These are phyloP conservation scores for Diaporthe velutina DNA, from an alignment of 2,329 filamentous ascomycete species.

Conservation along the genomic window DNA sequence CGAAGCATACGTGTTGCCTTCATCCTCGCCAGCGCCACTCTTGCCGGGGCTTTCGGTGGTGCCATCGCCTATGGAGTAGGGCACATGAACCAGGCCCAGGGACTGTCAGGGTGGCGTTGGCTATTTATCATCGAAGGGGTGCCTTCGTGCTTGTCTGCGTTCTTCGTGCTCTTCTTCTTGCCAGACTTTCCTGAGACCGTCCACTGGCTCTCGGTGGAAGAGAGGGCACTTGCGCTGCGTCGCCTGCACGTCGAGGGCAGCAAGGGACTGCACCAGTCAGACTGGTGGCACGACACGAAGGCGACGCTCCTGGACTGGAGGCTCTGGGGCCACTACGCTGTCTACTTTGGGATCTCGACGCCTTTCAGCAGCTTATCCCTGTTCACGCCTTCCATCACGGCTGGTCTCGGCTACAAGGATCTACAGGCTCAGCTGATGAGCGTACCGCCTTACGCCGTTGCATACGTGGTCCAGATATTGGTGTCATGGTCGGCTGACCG, in stretches of 20 bases:
- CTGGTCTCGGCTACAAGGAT: constrained; percentile 50
- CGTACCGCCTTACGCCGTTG: constrained; percentile 75
- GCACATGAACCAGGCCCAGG: constrained; percentile 73
- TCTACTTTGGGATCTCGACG: constrained; percentile 49
- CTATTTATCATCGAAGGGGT: constrained; percentile 65
- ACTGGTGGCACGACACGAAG: constrained; percentile 76
- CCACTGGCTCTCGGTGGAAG: constrained; percentile 70
- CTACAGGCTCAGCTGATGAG: constrained; percentile 73
- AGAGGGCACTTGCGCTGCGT: constrained; percentile 66
- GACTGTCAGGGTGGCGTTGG: constrained; percentile 75
- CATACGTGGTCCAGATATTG: constrained; percentile 53
- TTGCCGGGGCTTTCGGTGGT: constrained; percentile 79
- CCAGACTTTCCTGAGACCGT: constrained; percentile 76
- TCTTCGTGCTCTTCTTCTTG: constrained; percentile 69
- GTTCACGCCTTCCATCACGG: constrained; percentile 72
- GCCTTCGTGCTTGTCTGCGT: constrained; percentile 64
- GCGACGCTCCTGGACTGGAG: constrained; percentile 74
- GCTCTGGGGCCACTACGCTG: constrained; percentile 74
- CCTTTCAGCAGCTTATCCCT: constrained; percentile 52
- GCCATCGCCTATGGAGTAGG: constrained; percentile 78
- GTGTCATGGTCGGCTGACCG: constrained; percentile 73
- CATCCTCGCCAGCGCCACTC: constrained; percentile 75
- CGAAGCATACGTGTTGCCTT: constrained; percentile 77
- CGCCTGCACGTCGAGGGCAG: constrained; percentile 58
- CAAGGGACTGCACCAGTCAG: constrained; percentile 69